Evolutionary conservation across 2,329 filamentous ascomycete genomes (phyloP), one percentile per base, ranked within the genome.

Genomic region (Arthroderma sp.): DNA sequence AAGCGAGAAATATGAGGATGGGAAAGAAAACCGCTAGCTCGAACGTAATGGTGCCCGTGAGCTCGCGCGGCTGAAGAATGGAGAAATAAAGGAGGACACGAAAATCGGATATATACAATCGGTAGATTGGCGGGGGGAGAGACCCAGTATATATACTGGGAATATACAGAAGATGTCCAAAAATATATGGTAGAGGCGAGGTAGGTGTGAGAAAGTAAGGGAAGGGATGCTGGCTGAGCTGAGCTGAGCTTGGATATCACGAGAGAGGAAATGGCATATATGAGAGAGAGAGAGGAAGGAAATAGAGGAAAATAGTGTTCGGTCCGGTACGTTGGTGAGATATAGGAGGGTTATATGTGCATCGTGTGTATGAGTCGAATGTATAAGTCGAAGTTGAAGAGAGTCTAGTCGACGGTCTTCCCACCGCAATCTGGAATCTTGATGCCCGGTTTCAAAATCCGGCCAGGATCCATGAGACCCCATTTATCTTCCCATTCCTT

Each of bases 401-500:
- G 6, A 23, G 41, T n/a, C 5, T 47, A 47, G n/a, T 55, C 21
- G 13, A 85, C 77, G 7, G 83, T 87, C 74, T 86, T 83, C 28
- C 89, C 90, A 23, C 79, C 85, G 68, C 91, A 97, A 69, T 91
- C 84, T 0, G 91, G 91, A 64, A 97, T 95, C 68, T 81, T 84
- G 66, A 97, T 73, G 1, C 91, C 91, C 0, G 79, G 66, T 74
- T 97, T 97, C 64, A 97, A 74, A 37, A 91, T 88, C 58, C 91
- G 82, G 66, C 89, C 79, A 2, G 88, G 80, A 65, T 94, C 88
- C 82, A 97, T 84, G 13, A 97, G 74, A 8, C 93, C 91, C 91
- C 91, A 96, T 70, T 95, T 87, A 69, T 95, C 88, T 75, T 97
- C 91, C 91, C 91, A 96, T 55, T 87, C 79, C 74, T 91, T 77